A percentile compares a stretch with the other conserved stretches of the same genome.
These are phyloP conservation scores for Plasmodium falciparum DNA, from an alignment of 169 alveolate genomes.

Conservation along the genomic window DNA sequence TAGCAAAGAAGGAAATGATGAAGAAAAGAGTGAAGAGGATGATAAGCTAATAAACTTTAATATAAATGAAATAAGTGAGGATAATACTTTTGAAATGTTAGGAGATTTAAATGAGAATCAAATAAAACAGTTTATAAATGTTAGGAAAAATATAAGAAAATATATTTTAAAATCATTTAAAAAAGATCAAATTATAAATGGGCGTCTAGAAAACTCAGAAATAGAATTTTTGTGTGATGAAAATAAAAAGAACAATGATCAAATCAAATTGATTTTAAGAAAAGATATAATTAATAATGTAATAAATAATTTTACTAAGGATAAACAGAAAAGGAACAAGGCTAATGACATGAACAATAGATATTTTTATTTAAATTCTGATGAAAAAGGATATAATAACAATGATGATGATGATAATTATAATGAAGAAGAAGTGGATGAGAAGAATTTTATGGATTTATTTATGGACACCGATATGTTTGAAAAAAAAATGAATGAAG, in stretches of 20 bases:
- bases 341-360: conserved; percentile 31
- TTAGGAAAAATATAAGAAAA: conserved; percentile 39
- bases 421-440: conserved; percentile 1
- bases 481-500: background rate
- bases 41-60: conserved; percentile 6
- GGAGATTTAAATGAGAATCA: conserved; percentile 37
- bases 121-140: conserved; percentile 39
- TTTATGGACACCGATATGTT: conserved; percentile 15
- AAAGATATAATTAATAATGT: conserved; percentile 41
- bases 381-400: too few species aligned
- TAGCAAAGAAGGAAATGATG: conserved; percentile 9
- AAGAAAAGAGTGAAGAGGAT: background rate
- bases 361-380: conserved; percentile 6
- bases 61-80: conserved; percentile 27
- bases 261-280: conserved; percentile 27
- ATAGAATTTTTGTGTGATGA: background rate
- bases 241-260: conserved; percentile 1
- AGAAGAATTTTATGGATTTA: conserved; percentile 11
- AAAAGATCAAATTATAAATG: conserved; percentile 35
- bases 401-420: conserved; percentile 9
- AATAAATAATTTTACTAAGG: conserved; percentile 29
- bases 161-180: conserved; percentile 51
- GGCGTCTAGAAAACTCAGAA: conserved; percentile 3
- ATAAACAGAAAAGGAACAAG: conserved; percentile 22
- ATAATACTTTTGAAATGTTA: conserved; percentile 24